A percentile compares a stretch with the other conserved stretches of the same genome.
phyloP scores from a whole-genome alignment of 139 green algal genomes.

The Chlorella ohadii region DNA sequence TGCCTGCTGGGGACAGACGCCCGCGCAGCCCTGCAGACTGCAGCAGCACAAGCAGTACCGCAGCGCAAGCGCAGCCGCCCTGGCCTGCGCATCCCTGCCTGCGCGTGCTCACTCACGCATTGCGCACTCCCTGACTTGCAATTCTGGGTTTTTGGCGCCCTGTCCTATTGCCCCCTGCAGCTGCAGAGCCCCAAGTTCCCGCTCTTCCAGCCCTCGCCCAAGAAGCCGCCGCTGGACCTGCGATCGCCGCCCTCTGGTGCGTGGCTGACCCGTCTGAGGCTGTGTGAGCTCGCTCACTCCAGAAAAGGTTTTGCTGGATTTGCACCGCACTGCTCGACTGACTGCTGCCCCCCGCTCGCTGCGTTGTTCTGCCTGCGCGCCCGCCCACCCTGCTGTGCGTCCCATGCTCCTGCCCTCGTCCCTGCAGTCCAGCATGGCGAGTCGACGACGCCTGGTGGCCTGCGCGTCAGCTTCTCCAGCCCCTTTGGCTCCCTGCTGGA shows the following conservation, averaged over 20 bases:
- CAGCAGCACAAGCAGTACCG: no score
- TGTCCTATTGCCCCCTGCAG: background rate
- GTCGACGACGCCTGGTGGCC: background rate
- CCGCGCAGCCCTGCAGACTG: no score
- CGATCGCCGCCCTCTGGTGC: slow-evolving; percentile 8
- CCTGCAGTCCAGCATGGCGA: background rate
- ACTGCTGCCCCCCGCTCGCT: background rate
- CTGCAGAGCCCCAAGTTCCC: slow-evolving; percentile 38
- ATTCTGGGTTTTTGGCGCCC: background rate
- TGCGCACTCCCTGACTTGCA: no score
- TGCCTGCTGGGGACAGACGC: no score
- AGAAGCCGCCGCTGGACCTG: background rate
- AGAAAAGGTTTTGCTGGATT: no score
- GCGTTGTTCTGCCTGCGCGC: background rate
- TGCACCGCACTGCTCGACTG: background rate
- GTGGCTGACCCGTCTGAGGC: no score
- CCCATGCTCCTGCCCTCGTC: no score
- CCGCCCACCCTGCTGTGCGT: background rate
- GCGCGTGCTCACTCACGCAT: no score
- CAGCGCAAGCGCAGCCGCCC: no score
- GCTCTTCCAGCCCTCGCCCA: slow-evolving; percentile 30
- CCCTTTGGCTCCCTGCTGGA: slow-evolving; percentile 44
- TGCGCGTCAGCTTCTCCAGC: slow-evolving; percentile 23
- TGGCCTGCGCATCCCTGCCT: no score
- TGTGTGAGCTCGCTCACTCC: no score